Evolutionary conservation across 805 yeast genomes (phyloP), one percentile per base, ranked within the genome.

Genomic region (Jamesozyma piceae): DNA sequence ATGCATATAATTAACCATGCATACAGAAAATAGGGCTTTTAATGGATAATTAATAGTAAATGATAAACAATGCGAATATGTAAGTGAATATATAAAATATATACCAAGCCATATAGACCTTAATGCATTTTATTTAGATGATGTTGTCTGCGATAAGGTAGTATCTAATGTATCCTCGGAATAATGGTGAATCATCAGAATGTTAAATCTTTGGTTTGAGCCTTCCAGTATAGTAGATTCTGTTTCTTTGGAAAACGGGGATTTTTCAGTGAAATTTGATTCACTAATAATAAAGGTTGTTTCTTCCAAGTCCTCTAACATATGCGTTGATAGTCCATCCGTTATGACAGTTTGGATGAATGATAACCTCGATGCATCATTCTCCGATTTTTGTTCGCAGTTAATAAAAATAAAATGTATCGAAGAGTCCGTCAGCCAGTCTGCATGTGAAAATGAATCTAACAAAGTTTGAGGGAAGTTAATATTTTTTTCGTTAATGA

Each of bases 251-350:
- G 53, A 47, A 33, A 58, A 58, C 2, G 57, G 57, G n/a, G 43
- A 42, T 17, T 45, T 43, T 3, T 42, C 44, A 5, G 42, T 32
- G 19, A 54, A 52, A 20, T 37, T 44, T 14, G 46, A 42, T 43
- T 58, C 63, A 3, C 59, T 49, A 15, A 55, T 45, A 9, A 57
- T 55, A 29, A 58, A 55, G 3, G 59, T 54, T 5, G 56, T 51
- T 30, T 57, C 61, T 33, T 56, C 61, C 15, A 57, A 36, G 43
- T 48, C 42, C 11, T 43, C 48, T 5, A 32, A 19, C 14, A 45
- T 46, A 29, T 39, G 45, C 15, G 43, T 50, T 8, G 47, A 24
- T 6, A 46, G 20, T 4, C 52, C 47, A 18, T 46, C 47, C 14
- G 46, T 37, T 4, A 53, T 27, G 3, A 57, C 52, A 2, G 47